These are phyloP conservation scores for Halophytophthora polymorphica DNA, from an alignment of 352 stramenopile genomes.

Conservation along the genomic window DNA sequence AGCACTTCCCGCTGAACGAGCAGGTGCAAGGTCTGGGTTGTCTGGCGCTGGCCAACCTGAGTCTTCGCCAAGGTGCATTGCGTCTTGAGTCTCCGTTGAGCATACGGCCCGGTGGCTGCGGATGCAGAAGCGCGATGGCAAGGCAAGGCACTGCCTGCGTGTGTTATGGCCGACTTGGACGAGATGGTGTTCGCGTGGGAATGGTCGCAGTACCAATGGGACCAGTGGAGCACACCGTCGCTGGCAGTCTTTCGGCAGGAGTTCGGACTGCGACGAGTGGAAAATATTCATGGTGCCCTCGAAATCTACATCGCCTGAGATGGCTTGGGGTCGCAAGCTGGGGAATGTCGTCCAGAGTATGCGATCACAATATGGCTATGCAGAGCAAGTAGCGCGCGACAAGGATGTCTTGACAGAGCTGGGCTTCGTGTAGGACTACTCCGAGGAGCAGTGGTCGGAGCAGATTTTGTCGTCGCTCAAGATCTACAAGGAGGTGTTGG, in stretches of 20 bases:
- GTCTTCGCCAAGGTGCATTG: slow-evolving; percentile 41
- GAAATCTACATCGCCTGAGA: not conserved
- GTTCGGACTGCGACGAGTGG: not conserved
- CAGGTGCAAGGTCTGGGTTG: slow-evolving; percentile 51
- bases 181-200: not conserved
- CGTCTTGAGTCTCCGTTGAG: not conserved
- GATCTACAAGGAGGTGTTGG: not conserved
- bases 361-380: not conserved
- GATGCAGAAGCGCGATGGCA: slow-evolving; percentile 13
- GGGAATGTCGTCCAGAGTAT: not conserved
- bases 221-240: not conserved
- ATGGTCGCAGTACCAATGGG: not conserved
- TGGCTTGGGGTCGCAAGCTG: not conserved
- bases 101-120: too few relatives aligned
- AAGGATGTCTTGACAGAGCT: not conserved
- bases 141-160: slow-evolving; percentile 12
- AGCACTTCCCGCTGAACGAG: slow-evolving; percentile 52
- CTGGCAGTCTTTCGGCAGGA: not conserved
- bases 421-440: not conserved
- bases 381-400: not conserved
- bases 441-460: not conserved
- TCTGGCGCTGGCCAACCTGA: slow-evolving; percentile 55
- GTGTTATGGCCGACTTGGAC: slow-evolving; percentile 19
- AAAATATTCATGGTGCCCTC: not conserved
- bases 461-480: not conserved